Conservation (phyloP, 2,329 filamentous ascomycete genomes). For the Plectosphaerella cucumerina region DNA sequence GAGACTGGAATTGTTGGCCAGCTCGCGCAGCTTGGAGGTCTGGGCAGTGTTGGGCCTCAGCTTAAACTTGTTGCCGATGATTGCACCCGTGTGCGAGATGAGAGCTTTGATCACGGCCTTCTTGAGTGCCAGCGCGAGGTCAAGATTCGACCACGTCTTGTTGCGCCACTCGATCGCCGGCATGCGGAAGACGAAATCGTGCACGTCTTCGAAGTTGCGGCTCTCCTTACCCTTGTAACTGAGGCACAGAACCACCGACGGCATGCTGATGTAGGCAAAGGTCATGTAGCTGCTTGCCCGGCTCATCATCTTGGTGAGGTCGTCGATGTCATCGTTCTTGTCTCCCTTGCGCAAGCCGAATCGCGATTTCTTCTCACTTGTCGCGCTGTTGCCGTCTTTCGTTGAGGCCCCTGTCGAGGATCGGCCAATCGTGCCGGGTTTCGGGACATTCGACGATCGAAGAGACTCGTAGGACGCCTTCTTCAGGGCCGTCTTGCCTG, state of each 20-base stretch:
- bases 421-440: constrained; percentile 38
- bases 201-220: constrained; percentile 92
- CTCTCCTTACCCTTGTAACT: constrained; percentile 96
- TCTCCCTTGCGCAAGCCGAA: constrained; percentile 51
- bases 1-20: constrained; percentile 74
- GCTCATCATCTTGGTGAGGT: constrained; percentile 93
- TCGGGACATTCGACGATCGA: constrained; percentile 32
- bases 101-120: constrained; percentile 91
- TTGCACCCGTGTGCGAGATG: constrained; percentile 91
- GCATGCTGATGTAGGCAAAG: constrained; percentile 89
- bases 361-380: constrained; percentile 40
- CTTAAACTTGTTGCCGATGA: constrained; percentile 96
- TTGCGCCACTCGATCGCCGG: constrained; percentile 94
- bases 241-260: constrained; percentile 89
- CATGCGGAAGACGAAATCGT: constrained; percentile 95
- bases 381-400: constrained; percentile 32
- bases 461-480: constrained; percentile 57
- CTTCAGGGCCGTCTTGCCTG: constrained; percentile 40
- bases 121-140: constrained; percentile 87
- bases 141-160: constrained; percentile 98
- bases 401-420: constrained; percentile 41
- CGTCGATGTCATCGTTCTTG: constrained; percentile 63
- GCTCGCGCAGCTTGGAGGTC: constrained; percentile 69
- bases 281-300: constrained; percentile 98
- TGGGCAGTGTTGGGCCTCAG: constrained; percentile 79